Conservation (phyloP, 768 basidiomycete species). For the Boletus pseudo-olivaceus region DNA sequence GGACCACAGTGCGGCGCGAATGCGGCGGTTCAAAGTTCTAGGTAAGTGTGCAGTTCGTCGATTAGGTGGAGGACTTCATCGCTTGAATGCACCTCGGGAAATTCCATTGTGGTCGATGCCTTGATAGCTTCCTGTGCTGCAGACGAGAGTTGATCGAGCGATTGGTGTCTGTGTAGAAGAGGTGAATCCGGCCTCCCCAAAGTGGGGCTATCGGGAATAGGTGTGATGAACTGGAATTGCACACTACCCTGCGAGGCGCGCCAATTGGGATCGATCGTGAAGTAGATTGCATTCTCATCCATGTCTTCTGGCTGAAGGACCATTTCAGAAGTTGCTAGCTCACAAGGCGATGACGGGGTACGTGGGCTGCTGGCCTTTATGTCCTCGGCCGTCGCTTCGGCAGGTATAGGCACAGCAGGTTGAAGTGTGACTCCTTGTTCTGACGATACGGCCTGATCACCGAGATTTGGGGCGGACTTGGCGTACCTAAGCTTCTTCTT, state of each 20-base stretch:
- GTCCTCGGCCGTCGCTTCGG: neutral
- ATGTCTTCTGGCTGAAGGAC: conserved; percentile 5
- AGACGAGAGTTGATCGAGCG: conserved; percentile 17
- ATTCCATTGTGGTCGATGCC: neutral
- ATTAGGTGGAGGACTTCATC: conserved; percentile 9
- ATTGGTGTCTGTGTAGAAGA: conserved; percentile 20
- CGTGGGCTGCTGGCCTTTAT: neutral
- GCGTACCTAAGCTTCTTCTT: conserved; percentile 19
- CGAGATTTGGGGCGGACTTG: conserved; percentile 26
- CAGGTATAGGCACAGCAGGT: neutral
- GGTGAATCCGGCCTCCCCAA: conserved; percentile 22
- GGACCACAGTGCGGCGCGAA: neutral
- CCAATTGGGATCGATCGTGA: conserved; percentile 26
- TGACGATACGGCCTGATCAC: neutral
- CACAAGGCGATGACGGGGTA: neutral
- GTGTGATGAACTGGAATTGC: conserved; percentile 21
- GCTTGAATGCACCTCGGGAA: neutral
- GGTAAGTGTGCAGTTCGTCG: conserved; percentile 24
- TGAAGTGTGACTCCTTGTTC: neutral
- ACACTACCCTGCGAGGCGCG: conserved; percentile 20
- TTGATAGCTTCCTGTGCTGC: neutral
- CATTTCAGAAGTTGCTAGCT: neutral
- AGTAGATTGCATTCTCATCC: conserved; percentile 27
- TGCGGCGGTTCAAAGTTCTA: conserved; percentile 12
- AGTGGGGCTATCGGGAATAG: conserved; percentile 17